phyloP scores from a whole-genome alignment of 192 early-diverging fungal genomes.

The Phlyctochytrium bullatum region DNA sequence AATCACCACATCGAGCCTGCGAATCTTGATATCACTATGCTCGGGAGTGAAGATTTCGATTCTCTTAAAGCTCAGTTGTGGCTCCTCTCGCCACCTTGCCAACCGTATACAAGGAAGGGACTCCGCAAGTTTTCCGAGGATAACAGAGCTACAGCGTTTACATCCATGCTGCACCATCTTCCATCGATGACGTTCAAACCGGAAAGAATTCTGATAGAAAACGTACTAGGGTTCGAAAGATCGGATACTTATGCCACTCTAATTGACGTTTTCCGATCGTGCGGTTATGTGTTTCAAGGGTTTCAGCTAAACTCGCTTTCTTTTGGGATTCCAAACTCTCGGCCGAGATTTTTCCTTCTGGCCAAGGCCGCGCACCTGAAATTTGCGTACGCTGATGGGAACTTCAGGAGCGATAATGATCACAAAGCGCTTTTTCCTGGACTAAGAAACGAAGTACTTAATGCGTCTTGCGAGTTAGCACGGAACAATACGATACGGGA shows the following conservation, averaged over 20 bases:
- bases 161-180: constrained; percentile 25
- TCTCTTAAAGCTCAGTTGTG: constrained; percentile 50
- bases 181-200: constrained; percentile 14
- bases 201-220: constrained; percentile 43
- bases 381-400: constrained; percentile 3
- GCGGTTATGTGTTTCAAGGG: constrained; percentile 28
- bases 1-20: constrained; percentile 33
- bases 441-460: no score
- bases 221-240: constrained; percentile 43
- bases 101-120: constrained; percentile 67
- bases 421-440: no score
- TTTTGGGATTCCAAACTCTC: constrained; percentile 45
- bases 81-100: constrained; percentile 86
- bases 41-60: constrained; percentile 7
- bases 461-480: no score
- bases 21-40: constrained; percentile 13
- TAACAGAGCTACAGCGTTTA: constrained; percentile 26
- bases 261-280: constrained; percentile 10
- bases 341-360: constrained; percentile 45
- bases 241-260: constrained; percentile 21
- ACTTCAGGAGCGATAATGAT: constrained; percentile 4
- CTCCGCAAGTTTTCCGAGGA: constrained; percentile 58
- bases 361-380: constrained; percentile 6
- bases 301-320: constrained; percentile 33
- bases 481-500: no score